Percentiles rank a stretch among this genome's conserved stretches.
Conservation (phyloP, 352 stramenopile genomes). For the Globisporangium solare region DNA sequence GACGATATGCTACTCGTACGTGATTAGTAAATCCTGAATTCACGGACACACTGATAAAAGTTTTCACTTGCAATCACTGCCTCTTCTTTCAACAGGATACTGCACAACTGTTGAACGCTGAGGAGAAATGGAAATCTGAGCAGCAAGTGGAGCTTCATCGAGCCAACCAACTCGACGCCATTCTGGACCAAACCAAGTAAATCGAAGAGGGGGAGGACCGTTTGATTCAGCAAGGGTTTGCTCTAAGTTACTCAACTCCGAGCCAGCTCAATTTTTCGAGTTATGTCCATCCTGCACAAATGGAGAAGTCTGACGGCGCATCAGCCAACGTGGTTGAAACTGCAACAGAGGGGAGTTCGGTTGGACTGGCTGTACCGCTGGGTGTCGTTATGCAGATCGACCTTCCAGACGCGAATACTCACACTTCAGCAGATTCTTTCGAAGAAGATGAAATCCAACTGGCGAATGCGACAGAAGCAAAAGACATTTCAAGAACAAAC, state of each 20-base stretch:
- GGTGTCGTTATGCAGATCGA: constrained; percentile 48
- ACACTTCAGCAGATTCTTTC: background rate
- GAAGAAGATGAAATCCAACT: background rate
- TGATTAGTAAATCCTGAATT: background rate
- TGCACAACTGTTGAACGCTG: constrained; percentile 46
- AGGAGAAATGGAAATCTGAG: constrained; percentile 33
- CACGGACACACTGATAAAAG: background rate
- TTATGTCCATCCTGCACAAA: too few species aligned
- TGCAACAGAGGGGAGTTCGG: background rate
- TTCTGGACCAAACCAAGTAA: constrained; percentile 38
- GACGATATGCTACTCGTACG: constrained; percentile 61
- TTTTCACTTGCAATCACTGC: background rate
- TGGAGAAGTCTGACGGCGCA: background rate
- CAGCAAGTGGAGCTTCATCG: constrained; percentile 23
- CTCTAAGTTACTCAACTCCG: constrained; percentile 16
- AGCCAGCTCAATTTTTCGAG: constrained; percentile 11
- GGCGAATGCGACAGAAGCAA: background rate
- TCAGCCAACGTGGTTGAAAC: background rate
- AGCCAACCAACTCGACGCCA: constrained; percentile 37
- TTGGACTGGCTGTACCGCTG: constrained; percentile 30
- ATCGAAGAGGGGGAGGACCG: constrained; percentile 40
- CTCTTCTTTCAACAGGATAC: constrained; percentile 33
- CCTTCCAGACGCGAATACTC: constrained; percentile 4
- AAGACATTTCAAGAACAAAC: constrained; percentile 13
- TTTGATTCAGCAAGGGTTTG: constrained; percentile 34